Evolutionary conservation across 2,329 filamentous ascomycete species (phyloP), one percentile per base, ranked within the genome.

Genomic region (Graphilbum ipis-grandicollis): DNA sequence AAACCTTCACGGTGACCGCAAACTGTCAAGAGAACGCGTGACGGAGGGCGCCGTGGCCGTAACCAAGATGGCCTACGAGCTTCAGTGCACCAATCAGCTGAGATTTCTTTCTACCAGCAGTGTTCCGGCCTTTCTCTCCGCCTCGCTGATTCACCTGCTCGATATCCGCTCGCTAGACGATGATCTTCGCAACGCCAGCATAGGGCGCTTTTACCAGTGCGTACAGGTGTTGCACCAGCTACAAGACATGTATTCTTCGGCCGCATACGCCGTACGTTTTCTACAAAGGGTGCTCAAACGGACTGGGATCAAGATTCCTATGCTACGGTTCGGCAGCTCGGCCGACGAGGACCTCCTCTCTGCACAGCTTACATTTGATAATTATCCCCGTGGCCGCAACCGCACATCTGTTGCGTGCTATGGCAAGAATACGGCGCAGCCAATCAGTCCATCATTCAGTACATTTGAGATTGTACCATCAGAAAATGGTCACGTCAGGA

Each of bases 121-220:
- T 3, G 35, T 41, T 8, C 32, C 39, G 5, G 39, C 39, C 1
- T 29, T 41, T 6, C 21, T 41, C 18, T 32, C 37, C 3, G 34
- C 39, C 1, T 31, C 30, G 17, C 25, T 39, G n/a, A 28, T 32
- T 15, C 39, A 41, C 29, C 36, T 41, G 36, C 17, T 39, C 3
- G 36, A 41, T 22, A 34, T 36, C 22, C 36, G 37, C 17, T 23
- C 33, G 4, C 23, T 19, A 21, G 26, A 36, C 34, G 21, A 39
- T 5, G 36, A 39, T 5, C 34, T 39, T 5, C 39, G 39, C 13
- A 35, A 37, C 21, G 31, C 31, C 21, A 37, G 36, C 31, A 36
- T 39, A 6, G 33, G 33, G 34, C 36, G 29, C 23, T 36, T 39
- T 15, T 32, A 32, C 29, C 38, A 36, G 34, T 36, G 38, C 19